A percentile compares a stretch with the other conserved stretches of the same genome.
These are phyloP conservation scores for Amylocystis lapponica DNA, from an alignment of 768 basidiomycete species.

Conservation along the genomic window DNA sequence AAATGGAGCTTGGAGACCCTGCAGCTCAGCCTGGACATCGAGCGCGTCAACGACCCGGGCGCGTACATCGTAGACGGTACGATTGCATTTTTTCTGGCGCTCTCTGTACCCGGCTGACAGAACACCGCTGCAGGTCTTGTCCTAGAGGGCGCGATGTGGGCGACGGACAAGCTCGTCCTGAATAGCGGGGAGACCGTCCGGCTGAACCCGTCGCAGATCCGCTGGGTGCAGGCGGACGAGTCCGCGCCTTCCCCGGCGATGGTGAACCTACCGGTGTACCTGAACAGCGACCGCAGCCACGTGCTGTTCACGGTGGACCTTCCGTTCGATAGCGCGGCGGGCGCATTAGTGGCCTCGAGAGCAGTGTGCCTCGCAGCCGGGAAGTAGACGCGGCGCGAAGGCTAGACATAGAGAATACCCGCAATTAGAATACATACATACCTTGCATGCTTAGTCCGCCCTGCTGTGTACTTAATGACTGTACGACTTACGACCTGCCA, in stretches of 20 bases:
- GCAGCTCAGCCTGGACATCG: constrained; percentile 74
- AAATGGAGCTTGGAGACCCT: constrained; percentile 92
- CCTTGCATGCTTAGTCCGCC: constrained; percentile 1
- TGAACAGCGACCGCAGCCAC: constrained; percentile 85
- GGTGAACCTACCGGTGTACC: constrained; percentile 87
- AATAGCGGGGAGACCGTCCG: constrained; percentile 82
- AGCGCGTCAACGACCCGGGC: constrained; percentile 67
- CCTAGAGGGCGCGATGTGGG: constrained; percentile 84
- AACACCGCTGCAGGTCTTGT: constrained; percentile 56
- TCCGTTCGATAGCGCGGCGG: constrained; percentile 63
- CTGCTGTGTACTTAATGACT: not conserved
- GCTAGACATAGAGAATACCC: constrained; percentile 9
- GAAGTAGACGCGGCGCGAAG: constrained; percentile 31
- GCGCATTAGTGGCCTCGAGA: constrained; percentile 73
- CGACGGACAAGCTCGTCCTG: constrained; percentile 59
- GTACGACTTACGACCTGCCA: not conserved
- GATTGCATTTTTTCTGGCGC: constrained; percentile 23
- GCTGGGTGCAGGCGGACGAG: constrained; percentile 67
- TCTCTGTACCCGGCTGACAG: not conserved
- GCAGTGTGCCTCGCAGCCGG: constrained; percentile 90
- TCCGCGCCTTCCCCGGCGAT: constrained; percentile 33
- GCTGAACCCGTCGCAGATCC: constrained; percentile 75
- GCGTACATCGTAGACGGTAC: constrained; percentile 87
- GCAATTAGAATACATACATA: constrained; percentile 6
- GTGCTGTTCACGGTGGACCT: constrained; percentile 88